Evolutionary conservation across 768 basidiomycete species (phyloP).

Genomic region (Daedalea quercina): DNA sequence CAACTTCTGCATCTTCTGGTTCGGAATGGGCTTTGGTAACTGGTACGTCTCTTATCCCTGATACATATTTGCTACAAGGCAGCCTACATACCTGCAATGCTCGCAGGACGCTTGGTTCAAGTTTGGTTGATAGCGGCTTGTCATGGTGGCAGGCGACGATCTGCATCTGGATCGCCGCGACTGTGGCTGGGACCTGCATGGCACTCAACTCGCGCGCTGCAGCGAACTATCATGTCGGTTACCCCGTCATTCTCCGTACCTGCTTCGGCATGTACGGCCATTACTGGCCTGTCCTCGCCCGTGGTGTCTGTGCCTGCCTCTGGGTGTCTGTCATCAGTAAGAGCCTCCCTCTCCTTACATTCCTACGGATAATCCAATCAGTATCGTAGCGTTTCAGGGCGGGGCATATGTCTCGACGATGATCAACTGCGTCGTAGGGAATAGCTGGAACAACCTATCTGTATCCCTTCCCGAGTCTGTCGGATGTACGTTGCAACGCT

Average conservation of each 20-base stretch:
- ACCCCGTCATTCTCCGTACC: conserved; percentile 14
- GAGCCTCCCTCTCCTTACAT: not conserved
- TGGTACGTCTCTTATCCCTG: conserved; percentile 7
- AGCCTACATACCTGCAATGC: not conserved
- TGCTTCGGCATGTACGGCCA: conserved; percentile 16
- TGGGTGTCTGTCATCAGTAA: conserved; percentile 14
- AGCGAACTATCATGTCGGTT: conserved; percentile 15
- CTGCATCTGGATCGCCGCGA: conserved; percentile 14
- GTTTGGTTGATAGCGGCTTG: conserved; percentile 11
- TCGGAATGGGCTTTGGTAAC: conserved; percentile 17
- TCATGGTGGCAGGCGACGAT: conserved; percentile 16
- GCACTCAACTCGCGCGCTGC: conserved; percentile 14
- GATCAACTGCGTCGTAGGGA: conserved; percentile 13
- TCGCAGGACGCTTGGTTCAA: conserved; percentile 14
- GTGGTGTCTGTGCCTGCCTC: conserved; percentile 11
- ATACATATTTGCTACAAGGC: no score
- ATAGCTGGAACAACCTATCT: conserved; percentile 10
- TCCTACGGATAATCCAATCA: not conserved
- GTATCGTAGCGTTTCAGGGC: conserved; percentile 11
- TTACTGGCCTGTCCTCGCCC: conserved; percentile 14
- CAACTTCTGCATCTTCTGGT: conserved; percentile 18
- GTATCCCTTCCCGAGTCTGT: conserved; percentile 9
- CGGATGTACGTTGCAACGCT: conserved; percentile 12
- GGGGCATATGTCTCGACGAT: conserved; percentile 11
- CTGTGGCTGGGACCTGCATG: conserved; percentile 11